Base-by-base conservation (phyloP, 2,329 filamentous ascomycete genomes). In the Calycina herbarum region DNA sequence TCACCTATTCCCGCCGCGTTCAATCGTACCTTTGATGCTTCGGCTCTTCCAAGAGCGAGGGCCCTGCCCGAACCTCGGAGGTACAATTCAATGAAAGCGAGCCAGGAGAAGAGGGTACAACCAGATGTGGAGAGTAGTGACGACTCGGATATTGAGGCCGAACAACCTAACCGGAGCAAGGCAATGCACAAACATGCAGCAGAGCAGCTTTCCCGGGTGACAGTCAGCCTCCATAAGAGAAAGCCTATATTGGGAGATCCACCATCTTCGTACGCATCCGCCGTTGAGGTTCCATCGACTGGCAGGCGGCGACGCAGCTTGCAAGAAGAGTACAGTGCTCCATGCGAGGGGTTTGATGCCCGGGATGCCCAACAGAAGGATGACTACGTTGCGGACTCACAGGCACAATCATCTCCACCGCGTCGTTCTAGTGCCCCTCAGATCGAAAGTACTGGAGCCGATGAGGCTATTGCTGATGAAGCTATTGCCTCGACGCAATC, bases 71-170 rank as follows among this genome's bases (percentile, higher is more conserved):
- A 72, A 56, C 72, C 71, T 38, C 68, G 68, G 20, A 64, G 60
- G 1, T 75, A 75, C 51, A 66, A 71, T 10, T 70, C 73, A 1
- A 72, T 73, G 66, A 71, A 73, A 48, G 71, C 75, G 42, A 75
- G 72, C 8, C 75, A 75, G 57, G 73, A 75, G 64, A 57, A 66
- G 72, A 64, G 62, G 63, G 51, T 62, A 64, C 15, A 10, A 56
- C 15, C 35, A 17, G 38, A 29, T 20, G 7, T 54, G 17, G 64
- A 68, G 5, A 65, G 66, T 27, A 69, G 72, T 0, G 68, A 68
- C 24, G 67, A 71, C 57, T 73, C 71, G 11, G 71, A 73, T 64
- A 69, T 68, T 20, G 71, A 74, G 17, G 56, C 67, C 2, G 62
- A 63, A 10, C 45, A 64, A 51, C 45, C 5, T 8, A 29, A 38